These are phyloP conservation scores for Viola pubescens DNA, from an alignment of 441 rosid species.

Conservation along the genomic window DNA sequence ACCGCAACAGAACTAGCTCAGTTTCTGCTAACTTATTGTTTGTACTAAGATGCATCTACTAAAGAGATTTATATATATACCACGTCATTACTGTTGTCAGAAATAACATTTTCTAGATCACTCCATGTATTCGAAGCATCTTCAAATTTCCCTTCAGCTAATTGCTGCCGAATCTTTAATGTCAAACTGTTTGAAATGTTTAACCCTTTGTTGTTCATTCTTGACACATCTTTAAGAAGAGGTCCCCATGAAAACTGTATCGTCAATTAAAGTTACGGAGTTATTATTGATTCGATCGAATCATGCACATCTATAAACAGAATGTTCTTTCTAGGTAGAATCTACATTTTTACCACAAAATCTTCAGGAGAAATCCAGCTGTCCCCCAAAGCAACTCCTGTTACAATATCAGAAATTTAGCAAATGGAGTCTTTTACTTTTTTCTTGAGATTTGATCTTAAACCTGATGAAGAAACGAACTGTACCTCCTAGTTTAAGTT, in stretches of 20 bases:
- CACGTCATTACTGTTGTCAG: conserved; percentile 22
- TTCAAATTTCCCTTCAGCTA: conserved; percentile 19
- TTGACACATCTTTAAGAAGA: conserved; percentile 38
- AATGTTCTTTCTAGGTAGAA: not conserved
- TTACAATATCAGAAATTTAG: not conserved
- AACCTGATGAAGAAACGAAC: too few species aligned
- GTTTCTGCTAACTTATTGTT: not conserved
- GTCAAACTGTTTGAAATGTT: conserved; percentile 31
- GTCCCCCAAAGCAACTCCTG: conserved; percentile 46
- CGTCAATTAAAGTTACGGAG: too few species aligned
- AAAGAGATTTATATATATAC: conserved; percentile 11
- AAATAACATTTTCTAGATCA: conserved; percentile 22
- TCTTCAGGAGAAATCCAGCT: conserved; percentile 35
- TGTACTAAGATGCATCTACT: too few species aligned
- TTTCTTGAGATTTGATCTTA: not conserved
- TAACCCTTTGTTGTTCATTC: conserved; percentile 25
- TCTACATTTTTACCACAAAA: conserved; percentile 17
- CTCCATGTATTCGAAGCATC: conserved; percentile 31
- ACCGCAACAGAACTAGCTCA: not conserved
- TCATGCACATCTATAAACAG: not conserved
- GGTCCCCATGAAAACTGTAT: conserved; percentile 40
- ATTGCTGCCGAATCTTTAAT: conserved; percentile 23
- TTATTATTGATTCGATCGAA: not conserved
- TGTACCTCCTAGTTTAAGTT: conserved; percentile 37
- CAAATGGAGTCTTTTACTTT: not conserved